phyloP scores from a whole-genome alignment of 108 stramenopile species.

The Epithemia pelagica region DNA sequence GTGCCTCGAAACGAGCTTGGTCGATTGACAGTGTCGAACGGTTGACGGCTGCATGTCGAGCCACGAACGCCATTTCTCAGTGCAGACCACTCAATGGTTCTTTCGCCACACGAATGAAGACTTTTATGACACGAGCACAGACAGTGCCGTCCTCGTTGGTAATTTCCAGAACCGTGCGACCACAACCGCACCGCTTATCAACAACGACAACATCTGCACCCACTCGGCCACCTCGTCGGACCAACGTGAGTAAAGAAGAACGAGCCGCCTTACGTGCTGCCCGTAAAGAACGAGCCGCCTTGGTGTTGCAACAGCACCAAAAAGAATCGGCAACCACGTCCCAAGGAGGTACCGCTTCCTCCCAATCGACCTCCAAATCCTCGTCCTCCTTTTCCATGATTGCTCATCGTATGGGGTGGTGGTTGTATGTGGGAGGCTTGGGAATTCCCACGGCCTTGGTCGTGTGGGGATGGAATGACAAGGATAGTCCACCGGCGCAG shows the following conservation, averaged over 20 bases:
- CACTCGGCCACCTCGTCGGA: slow-evolving; percentile 13
- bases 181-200: background rate
- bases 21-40: no score
- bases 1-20: background rate
- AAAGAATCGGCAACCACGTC: background rate
- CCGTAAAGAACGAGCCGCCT: slow-evolving; percentile 57
- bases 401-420: slow-evolving; percentile 4
- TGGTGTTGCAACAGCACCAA: slow-evolving; percentile 28
- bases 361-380: slow-evolving; percentile 2
- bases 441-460: slow-evolving; percentile 57
- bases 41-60: no score
- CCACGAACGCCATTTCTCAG: no score
- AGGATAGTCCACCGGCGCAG: slow-evolving; percentile 70
- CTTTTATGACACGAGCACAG: no score
- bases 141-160: no score
- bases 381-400: slow-evolving; percentile 4
- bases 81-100: no score
- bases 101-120: no score
- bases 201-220: background rate
- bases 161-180: no score
- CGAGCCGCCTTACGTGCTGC: slow-evolving; percentile 55
- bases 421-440: slow-evolving; percentile 64
- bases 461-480: slow-evolving; percentile 68
- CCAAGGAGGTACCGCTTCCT: background rate
- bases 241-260: slow-evolving; percentile 44